Conservation (phyloP, 73 alveolate genomes). For the Paramecium octaurelia region DNA sequence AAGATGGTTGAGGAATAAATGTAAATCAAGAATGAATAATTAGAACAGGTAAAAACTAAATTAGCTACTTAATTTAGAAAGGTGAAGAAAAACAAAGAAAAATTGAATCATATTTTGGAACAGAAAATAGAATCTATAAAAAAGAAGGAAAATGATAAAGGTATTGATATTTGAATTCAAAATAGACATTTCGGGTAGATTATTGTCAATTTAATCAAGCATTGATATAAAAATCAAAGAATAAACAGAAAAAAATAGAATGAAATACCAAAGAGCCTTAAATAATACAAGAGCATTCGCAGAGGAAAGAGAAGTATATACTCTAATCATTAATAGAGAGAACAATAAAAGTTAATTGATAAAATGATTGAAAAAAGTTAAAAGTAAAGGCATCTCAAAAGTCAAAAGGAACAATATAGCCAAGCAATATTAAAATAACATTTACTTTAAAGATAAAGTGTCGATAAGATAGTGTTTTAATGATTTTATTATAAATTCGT, state of each 20-base stretch:
- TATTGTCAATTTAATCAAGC: not conserved
- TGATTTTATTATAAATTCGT: not conserved
- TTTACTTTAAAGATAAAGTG: not conserved
- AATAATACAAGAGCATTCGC: conserved; percentile 1
- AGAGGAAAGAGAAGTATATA: not conserved
- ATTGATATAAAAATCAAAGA: not conserved
- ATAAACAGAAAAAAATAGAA: conserved; percentile 16
- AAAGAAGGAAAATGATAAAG: not conserved
- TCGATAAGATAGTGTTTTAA: not conserved
- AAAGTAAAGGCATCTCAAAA: not conserved
- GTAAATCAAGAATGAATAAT: not conserved
- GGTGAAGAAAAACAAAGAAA: not conserved
- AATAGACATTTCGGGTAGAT: not conserved
- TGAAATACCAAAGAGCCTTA: not conserved
- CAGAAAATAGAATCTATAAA: not conserved
- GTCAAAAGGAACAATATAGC: not conserved
- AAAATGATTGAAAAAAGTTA: not conserved
- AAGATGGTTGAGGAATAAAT: not conserved
- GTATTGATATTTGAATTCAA: not conserved
- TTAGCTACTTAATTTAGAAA: not conserved
- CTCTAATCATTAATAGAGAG: not conserved
- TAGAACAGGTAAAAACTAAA: not conserved
- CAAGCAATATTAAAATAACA: not conserved
- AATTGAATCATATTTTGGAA: not conserved
- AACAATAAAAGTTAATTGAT: not conserved